Base-by-base conservation (phyloP, 202 grass and related monocot genomes). In the Elaeis oleifera region DNA sequence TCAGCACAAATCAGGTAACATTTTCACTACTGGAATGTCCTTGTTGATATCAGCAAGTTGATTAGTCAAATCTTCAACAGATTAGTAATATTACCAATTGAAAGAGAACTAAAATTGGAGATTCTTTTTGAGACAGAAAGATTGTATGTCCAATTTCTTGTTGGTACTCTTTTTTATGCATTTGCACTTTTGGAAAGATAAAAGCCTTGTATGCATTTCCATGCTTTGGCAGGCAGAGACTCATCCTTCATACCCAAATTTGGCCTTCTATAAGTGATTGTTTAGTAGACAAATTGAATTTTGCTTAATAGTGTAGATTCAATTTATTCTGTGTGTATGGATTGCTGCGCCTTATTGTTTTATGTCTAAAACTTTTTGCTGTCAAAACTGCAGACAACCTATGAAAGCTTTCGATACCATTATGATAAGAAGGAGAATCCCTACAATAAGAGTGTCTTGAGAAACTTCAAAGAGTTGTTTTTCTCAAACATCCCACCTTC, bases 401-500 rank as follows among this genome's bases (percentile, higher is more conserved):
- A 96, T 32, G 87, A 96, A 84, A 96, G 90, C 75, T 90, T 96
- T 81, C 77, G 90, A 49, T 88, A 96, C 76, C 64, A 78, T 11
- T 96, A 88, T 49, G 90, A 96, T 67, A 82, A 95, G 76, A 90
- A 90, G 73, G 87, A 96, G 70, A 96, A 96, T 73, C 87, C 90
- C 4, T 88, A 85, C 62, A 73, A 85, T 78, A 78, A 62, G 14
- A 81, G 87, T 16, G 75, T 74, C 56, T 53, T 76, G 2, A 65
- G 26, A 21, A 96, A 96, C 72, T 25, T 90, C 14, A 61, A 66
- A 22, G 78, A 96, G 24, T 84, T 90, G 27, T 90, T 96, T 76
- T 85, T 75, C 67, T 57, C 73, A 2, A 39, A 76, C 71, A 85
- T 88, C 25, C 84, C 90, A 27, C 69, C 80, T 6, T 88, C 90